Evolutionary conservation across 306 rosid genomes (phyloP), one percentile per base, ranked within the genome.

Genomic region (Fagus crenata): DNA sequence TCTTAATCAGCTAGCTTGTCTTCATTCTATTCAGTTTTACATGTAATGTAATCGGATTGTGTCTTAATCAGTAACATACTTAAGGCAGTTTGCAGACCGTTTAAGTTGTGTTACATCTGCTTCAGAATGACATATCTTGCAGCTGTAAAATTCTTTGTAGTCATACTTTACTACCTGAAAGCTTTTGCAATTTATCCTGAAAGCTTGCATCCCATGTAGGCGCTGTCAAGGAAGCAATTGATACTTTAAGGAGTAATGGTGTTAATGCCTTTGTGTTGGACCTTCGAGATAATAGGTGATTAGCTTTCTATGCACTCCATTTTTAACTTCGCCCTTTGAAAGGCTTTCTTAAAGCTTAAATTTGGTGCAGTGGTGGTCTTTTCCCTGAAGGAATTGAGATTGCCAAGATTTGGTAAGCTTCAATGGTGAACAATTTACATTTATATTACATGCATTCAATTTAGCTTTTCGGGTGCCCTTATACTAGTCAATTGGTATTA

Each of bases 371-470:
- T 65, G 99, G 99, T 71, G 99, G 99, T 73, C 96, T 92, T 78
- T 95, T 95, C 81, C 99, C 99, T 0, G 98, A 95, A 87, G 99
- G 97, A 86, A 92, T 92, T 72, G 97, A 92, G 92, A 92, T 85
- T 85, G 99, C 99, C 58, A 95, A 95, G 84, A 80, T 95, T 64
- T 95, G 99, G 99, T 95, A 83, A 93, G 94, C 84, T 72, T 53
- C 42, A 55, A 22, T 77, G 60, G 58, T 37, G 49, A 14, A 72
- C 43, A 31, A 3, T 41, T 72, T 74, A 42, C 63, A 69, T 56
- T 74, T 49, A 53, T 81, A 71, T 78, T 72, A 60, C 37, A 49
- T 76, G 22, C 43, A 11, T 3, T 67, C 32, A 65, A 39, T 64
- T 51, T 60, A 6, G 14, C 6, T 1, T 43, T 41, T 13, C 58